phyloP scores from a whole-genome alignment of 495 filamentous ascomycete genomes.

The Glutinoglossum americanum region DNA sequence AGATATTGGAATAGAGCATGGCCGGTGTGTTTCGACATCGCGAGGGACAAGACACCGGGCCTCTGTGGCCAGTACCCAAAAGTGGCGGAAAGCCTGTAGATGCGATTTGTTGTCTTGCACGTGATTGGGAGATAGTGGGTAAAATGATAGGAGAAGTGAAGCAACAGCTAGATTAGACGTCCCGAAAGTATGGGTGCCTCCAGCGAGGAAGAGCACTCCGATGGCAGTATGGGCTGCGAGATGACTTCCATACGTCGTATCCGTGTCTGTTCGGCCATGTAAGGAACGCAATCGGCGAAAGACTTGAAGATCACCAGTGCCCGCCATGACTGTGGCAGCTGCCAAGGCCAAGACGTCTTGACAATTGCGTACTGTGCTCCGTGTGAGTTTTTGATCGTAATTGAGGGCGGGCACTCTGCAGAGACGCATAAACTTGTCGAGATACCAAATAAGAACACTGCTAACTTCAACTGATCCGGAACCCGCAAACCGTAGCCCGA shows the following conservation, averaged over 20 bases:
- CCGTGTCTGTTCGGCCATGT: slow-evolving; percentile 67
- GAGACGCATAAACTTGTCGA: slow-evolving; percentile 72
- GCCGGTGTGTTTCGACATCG: slow-evolving; percentile 62
- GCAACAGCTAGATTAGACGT: slow-evolving; percentile 76
- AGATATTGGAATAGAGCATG: slow-evolving; percentile 49
- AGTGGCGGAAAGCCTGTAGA: slow-evolving; percentile 87
- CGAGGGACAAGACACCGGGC: slow-evolving; percentile 68
- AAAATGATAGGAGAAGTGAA: slow-evolving; percentile 74
- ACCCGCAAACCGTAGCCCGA: slow-evolving; percentile 76
- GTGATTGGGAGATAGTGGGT: slow-evolving; percentile 71
- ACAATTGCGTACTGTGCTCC: slow-evolving; percentile 69
- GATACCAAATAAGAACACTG: slow-evolving; percentile 61
- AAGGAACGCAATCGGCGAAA: slow-evolving; percentile 74
- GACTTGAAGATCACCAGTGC: slow-evolving; percentile 73
- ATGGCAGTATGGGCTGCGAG: slow-evolving; percentile 83
- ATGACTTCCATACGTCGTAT: slow-evolving; percentile 81
- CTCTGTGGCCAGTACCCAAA: slow-evolving; percentile 91
- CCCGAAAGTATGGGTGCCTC: slow-evolving; percentile 76
- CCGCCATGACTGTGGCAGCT: slow-evolving; percentile 79
- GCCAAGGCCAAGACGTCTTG: slow-evolving; percentile 68
- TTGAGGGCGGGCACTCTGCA: slow-evolving; percentile 39
- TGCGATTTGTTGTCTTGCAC: slow-evolving; percentile 88
- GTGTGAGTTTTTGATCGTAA: slow-evolving; percentile 65
- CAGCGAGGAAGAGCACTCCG: slow-evolving; percentile 76
- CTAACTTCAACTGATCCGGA: slow-evolving; percentile 48